Evolutionary conservation across 352 stramenopile species (phyloP).

Genomic region (Pythium chondricola): DNA sequence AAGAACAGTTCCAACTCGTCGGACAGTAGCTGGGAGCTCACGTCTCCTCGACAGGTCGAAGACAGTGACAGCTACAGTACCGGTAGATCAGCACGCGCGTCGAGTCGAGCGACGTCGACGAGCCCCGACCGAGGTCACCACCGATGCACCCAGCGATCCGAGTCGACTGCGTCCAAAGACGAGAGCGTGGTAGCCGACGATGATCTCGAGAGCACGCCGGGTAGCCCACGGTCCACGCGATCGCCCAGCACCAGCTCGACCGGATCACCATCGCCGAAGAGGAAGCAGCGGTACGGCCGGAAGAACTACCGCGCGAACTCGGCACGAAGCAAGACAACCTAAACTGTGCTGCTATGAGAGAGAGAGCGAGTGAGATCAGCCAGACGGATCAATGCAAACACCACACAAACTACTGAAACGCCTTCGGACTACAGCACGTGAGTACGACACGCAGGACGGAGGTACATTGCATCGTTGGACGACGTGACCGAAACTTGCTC

Average conservation of each 20-base stretch:
- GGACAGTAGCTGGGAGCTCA: conserved; percentile 13
- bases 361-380: neutral
- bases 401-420: conserved; percentile 13
- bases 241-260: conserved; percentile 6
- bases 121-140: too few species aligned
- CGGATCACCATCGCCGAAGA: conserved; percentile 26
- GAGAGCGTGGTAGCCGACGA: neutral
- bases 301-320: conserved; percentile 75
- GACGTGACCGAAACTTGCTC: too few species aligned
- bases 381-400: neutral
- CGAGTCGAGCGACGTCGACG: neutral
- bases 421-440: too few species aligned
- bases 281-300: conserved; percentile 59
- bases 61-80: too few species aligned
- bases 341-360: neutral
- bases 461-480: too few species aligned
- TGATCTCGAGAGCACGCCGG: conserved; percentile 7
- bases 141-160: neutral
- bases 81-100: too few species aligned
- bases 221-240: conserved; percentile 15
- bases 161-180: conserved; percentile 6
- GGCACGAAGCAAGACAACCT: conserved; percentile 46
- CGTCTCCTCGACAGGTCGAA: conserved; percentile 5
- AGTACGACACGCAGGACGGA: too few species aligned
- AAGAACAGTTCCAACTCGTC: conserved; percentile 11